These are phyloP conservation scores for Salix brachista DNA, from an alignment of 345 rosid species.

Conservation along the genomic window DNA sequence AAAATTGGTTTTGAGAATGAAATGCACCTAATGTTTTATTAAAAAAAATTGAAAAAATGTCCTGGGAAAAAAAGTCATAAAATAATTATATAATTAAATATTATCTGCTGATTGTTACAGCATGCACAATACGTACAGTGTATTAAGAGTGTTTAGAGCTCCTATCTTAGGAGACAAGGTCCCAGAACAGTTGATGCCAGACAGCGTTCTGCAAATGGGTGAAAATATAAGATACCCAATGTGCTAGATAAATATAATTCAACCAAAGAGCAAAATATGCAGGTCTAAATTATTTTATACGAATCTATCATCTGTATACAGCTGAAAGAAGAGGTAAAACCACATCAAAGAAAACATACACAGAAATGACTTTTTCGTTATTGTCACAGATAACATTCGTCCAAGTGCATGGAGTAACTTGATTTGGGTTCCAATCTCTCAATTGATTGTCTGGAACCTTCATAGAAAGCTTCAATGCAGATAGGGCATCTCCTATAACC, in stretches of 20 bases:
- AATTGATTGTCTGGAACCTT: slow-evolving; percentile 48
- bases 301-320: not conserved
- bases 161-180: slow-evolving; percentile 67
- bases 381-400: slow-evolving; percentile 62
- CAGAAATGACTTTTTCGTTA: slow-evolving; percentile 50
- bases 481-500: slow-evolving; percentile 71
- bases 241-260: not conserved
- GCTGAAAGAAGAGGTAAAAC: not conserved
- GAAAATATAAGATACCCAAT: slow-evolving; percentile 14
- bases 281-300: not conserved
- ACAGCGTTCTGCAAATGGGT: slow-evolving; percentile 56
- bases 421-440: slow-evolving; percentile 74
- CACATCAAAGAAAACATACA: slow-evolving; percentile 47
- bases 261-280: slow-evolving; percentile 5
- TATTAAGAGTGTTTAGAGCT: slow-evolving; percentile 48
- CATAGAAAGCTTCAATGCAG: slow-evolving; percentile 49
- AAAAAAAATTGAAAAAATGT: not conserved
- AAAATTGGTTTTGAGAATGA: not conserved
- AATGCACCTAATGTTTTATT: not conserved
- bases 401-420: slow-evolving; percentile 95
- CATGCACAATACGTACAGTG: slow-evolving; percentile 58
- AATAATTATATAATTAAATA: not conserved
- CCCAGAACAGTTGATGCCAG: slow-evolving; percentile 79
- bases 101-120: slow-evolving; percentile 1
- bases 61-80: not conserved